Evolutionary conservation across 371 early-diverging fungal genomes (phyloP), one percentile per base, ranked within the genome.

Genomic region (Quaeritorhiza haematococci): DNA sequence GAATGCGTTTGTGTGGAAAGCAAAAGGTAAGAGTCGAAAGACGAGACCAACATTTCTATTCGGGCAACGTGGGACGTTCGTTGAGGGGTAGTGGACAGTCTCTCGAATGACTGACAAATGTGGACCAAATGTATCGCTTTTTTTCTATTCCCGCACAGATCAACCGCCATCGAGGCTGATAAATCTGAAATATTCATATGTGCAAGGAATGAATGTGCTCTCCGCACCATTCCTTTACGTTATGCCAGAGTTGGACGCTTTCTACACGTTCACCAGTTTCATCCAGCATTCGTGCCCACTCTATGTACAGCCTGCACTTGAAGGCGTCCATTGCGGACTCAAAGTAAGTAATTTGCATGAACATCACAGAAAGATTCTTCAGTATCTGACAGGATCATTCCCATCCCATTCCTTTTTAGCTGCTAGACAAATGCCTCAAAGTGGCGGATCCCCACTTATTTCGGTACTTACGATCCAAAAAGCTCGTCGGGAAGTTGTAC

Each of bases 151-250:
- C 10, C n/a, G 13, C 29, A 10, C 52, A 70, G 73, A 78, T 53
- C 65, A 65, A 47, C 75, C 73, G 19, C 62, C 65, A 2, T 67
- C 67, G 6, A 49, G 71, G 19, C 63, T 75, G n/a, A 54, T 72
- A 27, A 78, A 72, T 57, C 49, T 74, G 49, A 67, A 74, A 30
- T 85, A 90, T 52, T 79, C 89, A 15, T 96, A 96, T 71, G 93
- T 95, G 19, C 94, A 93, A 68, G 94, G 95, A 42, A 93, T 94
- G 93, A 96, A 94, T 71, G 91, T 91, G 33, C 68, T 95, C 46
- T 82, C 84, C 26, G 94, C 92, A n/a, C 94, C 94, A 5, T 93
- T 96, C 63, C 71, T 94, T 24, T 93, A 84, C 66, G 84, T 85
- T 0, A 85, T 96, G 87, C 83, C 90, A 21, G 97, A 96, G 68